Percentiles rank a stretch among this genome's conserved stretches.
These are phyloP conservation scores for Odontarrhena argentea DNA, from an alignment of 345 rosid genomes.

Conservation along the genomic window DNA sequence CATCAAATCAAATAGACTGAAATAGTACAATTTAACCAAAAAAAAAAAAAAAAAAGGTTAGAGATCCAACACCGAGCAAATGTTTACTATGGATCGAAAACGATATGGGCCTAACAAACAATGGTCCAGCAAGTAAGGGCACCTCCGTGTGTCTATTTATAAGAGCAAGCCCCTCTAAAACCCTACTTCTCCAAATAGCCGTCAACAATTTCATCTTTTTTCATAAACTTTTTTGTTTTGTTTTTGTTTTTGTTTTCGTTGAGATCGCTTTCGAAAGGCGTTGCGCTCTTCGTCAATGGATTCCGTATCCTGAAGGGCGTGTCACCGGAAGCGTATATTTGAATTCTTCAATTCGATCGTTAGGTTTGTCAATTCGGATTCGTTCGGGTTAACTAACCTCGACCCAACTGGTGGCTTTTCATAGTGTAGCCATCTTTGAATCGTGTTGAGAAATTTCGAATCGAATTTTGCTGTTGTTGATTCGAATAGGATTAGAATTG, in stretches of 20 bases:
- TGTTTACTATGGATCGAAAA: too few relatives aligned
- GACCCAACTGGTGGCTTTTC: constrained; percentile 9
- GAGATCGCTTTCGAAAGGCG: constrained; percentile 43
- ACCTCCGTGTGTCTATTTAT: not conserved
- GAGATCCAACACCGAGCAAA: too few relatives aligned
- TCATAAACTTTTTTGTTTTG: too few relatives aligned
- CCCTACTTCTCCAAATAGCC: constrained; percentile 19
- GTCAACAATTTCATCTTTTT: not conserved
- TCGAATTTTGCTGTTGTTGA: not conserved
- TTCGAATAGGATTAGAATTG: not conserved
- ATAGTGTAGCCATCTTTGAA: not conserved
- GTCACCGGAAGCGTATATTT: constrained; percentile 40
- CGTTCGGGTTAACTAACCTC: constrained; percentile 18
- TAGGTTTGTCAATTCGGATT: constrained; percentile 24
- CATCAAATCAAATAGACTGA: too few relatives aligned
- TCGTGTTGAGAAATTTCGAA: constrained; percentile 29
- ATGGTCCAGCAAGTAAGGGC: not conserved
- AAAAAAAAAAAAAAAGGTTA: too few relatives aligned
- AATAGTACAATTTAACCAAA: too few relatives aligned
- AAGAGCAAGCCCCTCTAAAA: not conserved
- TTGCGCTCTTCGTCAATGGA: constrained; percentile 39
- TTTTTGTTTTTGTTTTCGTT: too few relatives aligned
- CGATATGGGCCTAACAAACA: not conserved
- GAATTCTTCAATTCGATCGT: constrained; percentile 28
- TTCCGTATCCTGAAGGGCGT: constrained; percentile 38